These are phyloP conservation scores for Eimeria sp. DNA, from an alignment of 169 alveolate species.

Conservation along the genomic window DNA sequence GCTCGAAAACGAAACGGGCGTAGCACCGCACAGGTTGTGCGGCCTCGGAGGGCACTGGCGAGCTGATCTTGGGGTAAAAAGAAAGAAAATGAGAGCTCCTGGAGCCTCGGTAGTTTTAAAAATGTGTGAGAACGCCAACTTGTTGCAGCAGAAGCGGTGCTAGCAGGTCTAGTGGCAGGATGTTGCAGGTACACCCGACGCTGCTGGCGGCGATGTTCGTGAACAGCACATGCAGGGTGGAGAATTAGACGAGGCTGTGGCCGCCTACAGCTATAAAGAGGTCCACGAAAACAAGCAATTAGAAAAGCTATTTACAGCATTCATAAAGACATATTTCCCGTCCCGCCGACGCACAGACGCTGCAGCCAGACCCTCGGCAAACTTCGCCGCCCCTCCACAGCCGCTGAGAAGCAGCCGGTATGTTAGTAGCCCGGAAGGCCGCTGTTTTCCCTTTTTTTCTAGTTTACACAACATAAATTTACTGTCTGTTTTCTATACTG, in stretches of 20 bases:
- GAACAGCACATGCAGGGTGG: conserved; percentile 17
- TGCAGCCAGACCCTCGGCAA: conserved; percentile 45
- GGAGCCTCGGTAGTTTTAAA: background rate
- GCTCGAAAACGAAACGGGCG: background rate
- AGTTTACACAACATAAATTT: background rate
- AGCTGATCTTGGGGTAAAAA: background rate
- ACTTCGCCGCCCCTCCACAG: conserved; percentile 62
- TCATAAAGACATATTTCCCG: conserved; percentile 2
- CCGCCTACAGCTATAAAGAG: background rate
- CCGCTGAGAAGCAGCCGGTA: conserved; percentile 28
- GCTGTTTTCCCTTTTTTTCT: background rate
- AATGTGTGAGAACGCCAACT: conserved; percentile 31
- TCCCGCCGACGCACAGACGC: conserved; percentile 16
- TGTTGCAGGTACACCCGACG: conserved; percentile 41
- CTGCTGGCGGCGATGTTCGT: conserved; percentile 27
- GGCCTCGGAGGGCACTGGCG: background rate
- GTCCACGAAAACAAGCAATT: background rate
- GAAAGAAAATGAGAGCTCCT: background rate
- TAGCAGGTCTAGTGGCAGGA: conserved; percentile 11
- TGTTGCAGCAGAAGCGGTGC: conserved; percentile 35
- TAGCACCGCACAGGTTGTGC: conserved; percentile 26
- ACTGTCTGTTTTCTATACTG: too few relatives aligned
- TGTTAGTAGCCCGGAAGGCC: background rate
- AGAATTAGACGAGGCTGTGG: background rate
- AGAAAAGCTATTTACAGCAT: background rate